Evolutionary conservation across 202 grass and related monocot genomes (phyloP), one percentile per base, ranked within the genome.

Genomic region (Tripidium arundinaceum): DNA sequence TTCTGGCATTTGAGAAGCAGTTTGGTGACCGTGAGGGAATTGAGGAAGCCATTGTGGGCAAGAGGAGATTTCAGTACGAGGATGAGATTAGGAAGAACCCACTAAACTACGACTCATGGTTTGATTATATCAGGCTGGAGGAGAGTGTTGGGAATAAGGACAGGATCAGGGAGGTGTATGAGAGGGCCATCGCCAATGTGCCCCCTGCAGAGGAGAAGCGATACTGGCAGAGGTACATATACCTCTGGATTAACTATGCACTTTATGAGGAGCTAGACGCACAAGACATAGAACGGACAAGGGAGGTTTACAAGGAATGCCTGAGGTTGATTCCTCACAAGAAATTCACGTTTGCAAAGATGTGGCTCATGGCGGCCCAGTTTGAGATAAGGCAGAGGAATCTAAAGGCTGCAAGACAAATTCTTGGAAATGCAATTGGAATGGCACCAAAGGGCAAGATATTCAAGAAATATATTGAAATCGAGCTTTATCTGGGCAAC

Each of bases 401-500:
- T 86, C 83, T 94, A 4, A 86, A 90, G 66, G 70, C 77, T 75
- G 87, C 91, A 80, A 65, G 91, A 0, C 76, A 81, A 62, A 97
- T 87, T 70, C 86, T 97, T 22, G 94, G 91, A 43, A 97, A 94
- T 94, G 94, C 87, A 15, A 92, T 97, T 24, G 94, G 94, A 33
- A 88, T 88, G 81, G 89, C 94, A 59, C 91, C 94, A 57, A 97
- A 94, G 66, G 89, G 90, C 10, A 97, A 94, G 87, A 90, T 94
- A 91, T 97, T 97, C 61, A 97, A 97, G 70, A 93, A 91, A 71
- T 92, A 94, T 50, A 97, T 97, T 80, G 91, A 97, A 78, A 89
- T 92, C 9, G 94, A 97, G 77, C 67, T 97, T 26, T 92, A 94
- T 79, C 76, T 97, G 1, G 94, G 91, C 37, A 94, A 97, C 62